Percentiles rank a stretch among this genome's conserved stretches.
Evolutionary conservation across 139 green algal genomes (phyloP).

Genomic region (Chlamydomonas urium): DNA sequence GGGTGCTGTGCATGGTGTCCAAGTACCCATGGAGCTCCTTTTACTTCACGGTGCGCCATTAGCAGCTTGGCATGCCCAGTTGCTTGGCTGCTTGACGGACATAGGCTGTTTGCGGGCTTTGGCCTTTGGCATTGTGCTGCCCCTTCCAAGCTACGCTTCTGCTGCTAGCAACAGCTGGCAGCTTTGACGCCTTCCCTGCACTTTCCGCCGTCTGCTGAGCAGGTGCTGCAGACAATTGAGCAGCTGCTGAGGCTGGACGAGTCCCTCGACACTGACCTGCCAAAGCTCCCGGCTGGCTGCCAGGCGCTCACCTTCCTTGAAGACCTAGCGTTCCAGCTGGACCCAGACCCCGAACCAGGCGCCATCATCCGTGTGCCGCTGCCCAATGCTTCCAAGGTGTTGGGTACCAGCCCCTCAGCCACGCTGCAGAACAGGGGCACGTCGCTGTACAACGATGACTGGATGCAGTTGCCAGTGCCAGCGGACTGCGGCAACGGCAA

Average conservation of each 20-base stretch:
- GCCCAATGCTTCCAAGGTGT: no score
- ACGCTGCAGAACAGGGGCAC: no score
- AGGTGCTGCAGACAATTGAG: slow-evolving; percentile 60
- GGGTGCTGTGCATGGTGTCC: slow-evolving; percentile 64
- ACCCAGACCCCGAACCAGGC: slow-evolving; percentile 22
- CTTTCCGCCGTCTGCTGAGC: background rate
- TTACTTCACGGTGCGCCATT: slow-evolving; percentile 53
- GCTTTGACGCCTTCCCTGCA: background rate
- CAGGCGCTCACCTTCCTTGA: slow-evolving; percentile 44
- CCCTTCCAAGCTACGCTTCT: no score
- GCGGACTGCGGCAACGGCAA: slow-evolving; percentile 53
- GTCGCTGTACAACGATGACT: no score
- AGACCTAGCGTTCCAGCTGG: slow-evolving; percentile 30
- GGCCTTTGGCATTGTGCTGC: no score
- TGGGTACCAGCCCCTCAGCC: no score
- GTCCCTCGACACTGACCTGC: slow-evolving; percentile 17
- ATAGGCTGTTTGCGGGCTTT: no score
- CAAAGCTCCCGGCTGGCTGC: slow-evolving; percentile 33
- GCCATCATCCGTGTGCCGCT: no score
- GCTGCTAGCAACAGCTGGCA: no score
- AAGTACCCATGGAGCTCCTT: slow-evolving; percentile 53
- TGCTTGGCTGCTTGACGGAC: no score
- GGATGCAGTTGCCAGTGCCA: slow-evolving; percentile 64
- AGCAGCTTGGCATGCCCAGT: no score
- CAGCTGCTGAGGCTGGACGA: slow-evolving; percentile 48